Percentiles rank a stretch among this genome's conserved stretches.
Evolutionary conservation across 2,329 filamentous ascomycete species (phyloP).

Genomic region (Zymoseptoria brevis): DNA sequence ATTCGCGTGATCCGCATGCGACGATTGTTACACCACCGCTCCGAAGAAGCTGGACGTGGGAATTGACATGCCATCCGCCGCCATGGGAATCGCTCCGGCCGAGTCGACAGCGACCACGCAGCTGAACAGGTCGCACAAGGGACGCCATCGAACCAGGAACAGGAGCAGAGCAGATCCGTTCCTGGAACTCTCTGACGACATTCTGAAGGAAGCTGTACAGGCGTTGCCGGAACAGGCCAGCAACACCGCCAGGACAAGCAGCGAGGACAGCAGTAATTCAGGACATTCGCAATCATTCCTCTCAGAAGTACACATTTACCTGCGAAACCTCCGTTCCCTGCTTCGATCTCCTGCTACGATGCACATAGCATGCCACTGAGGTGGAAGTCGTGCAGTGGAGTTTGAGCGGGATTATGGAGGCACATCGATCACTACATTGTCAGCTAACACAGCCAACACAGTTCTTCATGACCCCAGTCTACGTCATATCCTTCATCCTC

Average conservation of each 20-base stretch:
- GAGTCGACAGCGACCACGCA: slow-evolving; percentile 5
- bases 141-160: slow-evolving; percentile 18
- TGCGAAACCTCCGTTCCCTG: neutral
- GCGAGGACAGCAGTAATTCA: slow-evolving; percentile 5
- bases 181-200: slow-evolving; percentile 23
- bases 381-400: too few relatives aligned
- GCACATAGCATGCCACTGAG: too few relatives aligned
- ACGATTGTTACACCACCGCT: neutral
- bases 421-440: neutral
- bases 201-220: slow-evolving; percentile 15
- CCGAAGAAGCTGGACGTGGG: neutral
- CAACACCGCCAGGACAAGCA: neutral
- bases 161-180: slow-evolving; percentile 24
- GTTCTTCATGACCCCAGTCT: slow-evolving; percentile 53
- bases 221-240: slow-evolving; percentile 12
- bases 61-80: neutral
- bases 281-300: slow-evolving; percentile 13
- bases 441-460: slow-evolving; percentile 6
- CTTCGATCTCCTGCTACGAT: neutral
- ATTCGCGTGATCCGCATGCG: neutral
- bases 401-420: too few relatives aligned
- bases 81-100: slow-evolving; percentile 1
- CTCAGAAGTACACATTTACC: slow-evolving; percentile 14
- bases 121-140: slow-evolving; percentile 13
- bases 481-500: slow-evolving; percentile 57